A percentile compares a stretch with the other conserved stretches of the same genome.
These are phyloP conservation scores for Lyophyllum decastes DNA, from an alignment of 768 basidiomycete species.

Conservation along the genomic window DNA sequence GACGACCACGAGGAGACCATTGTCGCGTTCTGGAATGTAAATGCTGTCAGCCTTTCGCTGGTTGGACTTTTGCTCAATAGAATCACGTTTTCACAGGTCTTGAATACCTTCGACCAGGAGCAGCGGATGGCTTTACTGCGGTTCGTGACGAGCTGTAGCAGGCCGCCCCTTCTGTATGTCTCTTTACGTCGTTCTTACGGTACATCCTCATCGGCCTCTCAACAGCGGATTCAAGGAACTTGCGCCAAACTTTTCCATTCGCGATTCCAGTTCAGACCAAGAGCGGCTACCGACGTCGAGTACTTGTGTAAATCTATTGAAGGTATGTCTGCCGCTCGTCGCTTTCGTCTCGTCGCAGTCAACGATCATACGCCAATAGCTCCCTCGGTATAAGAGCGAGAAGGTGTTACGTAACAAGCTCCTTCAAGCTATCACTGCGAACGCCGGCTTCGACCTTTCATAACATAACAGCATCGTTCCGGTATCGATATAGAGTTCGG, in stretches of 20 bases:
- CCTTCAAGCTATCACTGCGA: not conserved
- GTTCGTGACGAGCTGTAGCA: slow-evolving; percentile 92
- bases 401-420: not conserved
- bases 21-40: slow-evolving; percentile 79
- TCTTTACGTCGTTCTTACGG: not conserved
- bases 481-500: not conserved
- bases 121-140: slow-evolving; percentile 77
- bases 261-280: slow-evolving; percentile 76
- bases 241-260: slow-evolving; percentile 85
- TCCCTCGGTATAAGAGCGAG: not conserved
- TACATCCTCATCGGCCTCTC: not conserved
- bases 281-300: slow-evolving; percentile 73
- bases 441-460: not conserved
- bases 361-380: not conserved
- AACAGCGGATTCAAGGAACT: slow-evolving; percentile 83
- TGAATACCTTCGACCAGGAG: slow-evolving; percentile 77
- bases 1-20: slow-evolving; percentile 73
- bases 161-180: slow-evolving; percentile 82
- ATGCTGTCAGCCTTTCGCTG: slow-evolving; percentile 16
- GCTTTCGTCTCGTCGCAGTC: not conserved
- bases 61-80: not conserved
- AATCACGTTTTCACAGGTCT: slow-evolving; percentile 50
- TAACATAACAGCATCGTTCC: not conserved
- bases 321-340: slow-evolving; percentile 43
- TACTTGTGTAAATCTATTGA: slow-evolving; percentile 91